phyloP scores from a whole-genome alignment of 306 rosid species.

The Prunus kanzakura region DNA sequence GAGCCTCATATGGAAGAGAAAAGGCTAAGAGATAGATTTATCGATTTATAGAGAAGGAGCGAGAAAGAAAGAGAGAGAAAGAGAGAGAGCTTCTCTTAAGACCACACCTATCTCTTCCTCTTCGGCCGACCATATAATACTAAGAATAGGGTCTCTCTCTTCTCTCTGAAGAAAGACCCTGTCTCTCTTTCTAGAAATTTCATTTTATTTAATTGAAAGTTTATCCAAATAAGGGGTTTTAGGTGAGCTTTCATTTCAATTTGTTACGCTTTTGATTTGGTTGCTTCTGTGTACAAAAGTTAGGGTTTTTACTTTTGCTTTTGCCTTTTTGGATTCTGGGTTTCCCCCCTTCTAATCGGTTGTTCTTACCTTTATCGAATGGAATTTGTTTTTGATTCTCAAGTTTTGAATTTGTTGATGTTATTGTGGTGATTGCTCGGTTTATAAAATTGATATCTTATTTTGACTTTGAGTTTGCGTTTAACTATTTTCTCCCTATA shows the following conservation, averaged over 20 bases:
- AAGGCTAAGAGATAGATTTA: background rate
- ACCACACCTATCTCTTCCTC: slow-evolving; percentile 41
- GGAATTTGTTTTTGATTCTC: background rate
- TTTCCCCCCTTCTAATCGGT: background rate
- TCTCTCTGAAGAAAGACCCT: slow-evolving; percentile 22
- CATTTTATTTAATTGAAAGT: background rate
- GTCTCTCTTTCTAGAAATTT: background rate
- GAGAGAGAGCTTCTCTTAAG: slow-evolving; percentile 14
- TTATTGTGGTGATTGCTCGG: background rate
- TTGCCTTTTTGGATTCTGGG: background rate
- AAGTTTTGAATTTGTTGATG: background rate
- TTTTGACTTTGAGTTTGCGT: background rate
- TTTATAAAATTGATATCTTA: background rate
- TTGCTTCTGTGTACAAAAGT: background rate
- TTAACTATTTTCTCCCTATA: background rate
- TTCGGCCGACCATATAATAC: slow-evolving; percentile 27
- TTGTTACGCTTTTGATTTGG: background rate
- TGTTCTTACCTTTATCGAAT: background rate
- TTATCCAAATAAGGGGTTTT: slow-evolving; percentile 6
- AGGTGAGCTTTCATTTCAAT: slow-evolving; percentile 15
- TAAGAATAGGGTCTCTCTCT: slow-evolving; percentile 23
- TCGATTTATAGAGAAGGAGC: background rate
- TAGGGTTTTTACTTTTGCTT: slow-evolving; percentile 21
- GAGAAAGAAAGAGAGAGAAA: background rate
- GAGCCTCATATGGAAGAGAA: background rate